A percentile compares a stretch with the other conserved stretches of the same genome.
These are phyloP conservation scores for Tricholoma bakamatsutake DNA, from an alignment of 768 basidiomycete species.

Conservation along the genomic window DNA sequence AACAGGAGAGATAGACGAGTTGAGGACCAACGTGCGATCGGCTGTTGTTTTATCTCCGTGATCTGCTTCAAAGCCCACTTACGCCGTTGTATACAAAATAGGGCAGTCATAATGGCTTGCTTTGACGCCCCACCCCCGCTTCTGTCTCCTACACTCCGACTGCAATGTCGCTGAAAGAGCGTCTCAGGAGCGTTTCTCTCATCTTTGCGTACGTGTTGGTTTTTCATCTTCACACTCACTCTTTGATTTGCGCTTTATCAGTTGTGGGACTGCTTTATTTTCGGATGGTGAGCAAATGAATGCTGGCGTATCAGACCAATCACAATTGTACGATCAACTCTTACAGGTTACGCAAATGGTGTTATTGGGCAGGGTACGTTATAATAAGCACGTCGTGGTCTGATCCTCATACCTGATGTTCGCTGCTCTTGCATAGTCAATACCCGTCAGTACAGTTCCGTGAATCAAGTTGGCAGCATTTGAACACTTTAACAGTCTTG, in stretches of 20 bases:
- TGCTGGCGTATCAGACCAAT: background rate
- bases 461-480: background rate
- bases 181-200: conserved; percentile 60
- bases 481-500: conserved; percentile 43
- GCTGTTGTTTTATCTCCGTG: too few species aligned
- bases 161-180: conserved; percentile 15
- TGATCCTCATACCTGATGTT: background rate
- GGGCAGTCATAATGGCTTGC: background rate
- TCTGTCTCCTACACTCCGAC: background rate
- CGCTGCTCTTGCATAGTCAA: conserved; percentile 43
- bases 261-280: conserved; percentile 84
- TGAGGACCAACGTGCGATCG: too few species aligned
- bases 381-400: background rate
- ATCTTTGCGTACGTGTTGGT: conserved; percentile 64
- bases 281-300: conserved; percentile 58
- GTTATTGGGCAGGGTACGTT: conserved; percentile 70
- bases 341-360: conserved; percentile 71
- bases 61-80: too few species aligned
- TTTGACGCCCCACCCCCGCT: background rate
- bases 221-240: background rate
- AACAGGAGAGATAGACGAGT: too few species aligned
- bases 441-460: conserved; percentile 41
- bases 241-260: conserved; percentile 20
- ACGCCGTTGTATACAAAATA: conserved; percentile 1
- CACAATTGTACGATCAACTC: conserved; percentile 4